phyloP scores from a whole-genome alignment of 257 asterid species.

The Scutellaria galericulata region DNA sequence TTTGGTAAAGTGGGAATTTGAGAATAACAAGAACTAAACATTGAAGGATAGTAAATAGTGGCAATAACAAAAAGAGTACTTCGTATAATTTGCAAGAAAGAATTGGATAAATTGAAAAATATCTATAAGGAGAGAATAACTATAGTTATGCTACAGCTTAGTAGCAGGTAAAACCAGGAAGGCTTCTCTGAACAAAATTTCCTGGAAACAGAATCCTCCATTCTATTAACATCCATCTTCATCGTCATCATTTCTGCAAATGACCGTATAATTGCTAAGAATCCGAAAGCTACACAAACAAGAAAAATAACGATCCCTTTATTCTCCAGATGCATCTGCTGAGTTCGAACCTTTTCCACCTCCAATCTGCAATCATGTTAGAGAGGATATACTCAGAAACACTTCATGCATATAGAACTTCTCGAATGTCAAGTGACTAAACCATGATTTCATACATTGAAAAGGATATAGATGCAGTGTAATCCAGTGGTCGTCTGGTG shows the following conservation, averaged over 20 bases:
- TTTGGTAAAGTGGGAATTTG: no score
- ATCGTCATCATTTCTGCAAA: slow-evolving; percentile 46
- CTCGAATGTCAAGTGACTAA: neutral
- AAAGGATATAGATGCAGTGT: neutral
- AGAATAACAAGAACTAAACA: no score
- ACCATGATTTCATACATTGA: neutral
- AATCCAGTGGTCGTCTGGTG: neutral
- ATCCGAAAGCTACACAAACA: slow-evolving; percentile 60
- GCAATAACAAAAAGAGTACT: slow-evolving; percentile 24
- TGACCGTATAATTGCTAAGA: slow-evolving; percentile 53
- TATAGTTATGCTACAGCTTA: slow-evolving; percentile 56
- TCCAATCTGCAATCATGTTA: slow-evolving; percentile 59
- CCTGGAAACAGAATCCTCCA: slow-evolving; percentile 54
- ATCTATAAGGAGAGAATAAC: slow-evolving; percentile 59
- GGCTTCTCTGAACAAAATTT: slow-evolving; percentile 68
- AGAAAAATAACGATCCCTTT: slow-evolving; percentile 76
- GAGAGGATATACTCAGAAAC: neutral
- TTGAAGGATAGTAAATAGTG: no score
- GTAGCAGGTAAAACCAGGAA: slow-evolving; percentile 73
- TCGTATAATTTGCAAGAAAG: slow-evolving; percentile 20
- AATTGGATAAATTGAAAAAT: slow-evolving; percentile 34
- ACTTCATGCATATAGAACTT: neutral
- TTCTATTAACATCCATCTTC: slow-evolving; percentile 41
- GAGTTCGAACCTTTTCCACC: slow-evolving; percentile 59
- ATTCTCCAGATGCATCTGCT: slow-evolving; percentile 80